Percentiles rank a stretch among this genome's conserved stretches.
Evolutionary conservation across 2,329 filamentous ascomycete genomes (phyloP).

Genomic region (Pyrenochaeta sp.): DNA sequence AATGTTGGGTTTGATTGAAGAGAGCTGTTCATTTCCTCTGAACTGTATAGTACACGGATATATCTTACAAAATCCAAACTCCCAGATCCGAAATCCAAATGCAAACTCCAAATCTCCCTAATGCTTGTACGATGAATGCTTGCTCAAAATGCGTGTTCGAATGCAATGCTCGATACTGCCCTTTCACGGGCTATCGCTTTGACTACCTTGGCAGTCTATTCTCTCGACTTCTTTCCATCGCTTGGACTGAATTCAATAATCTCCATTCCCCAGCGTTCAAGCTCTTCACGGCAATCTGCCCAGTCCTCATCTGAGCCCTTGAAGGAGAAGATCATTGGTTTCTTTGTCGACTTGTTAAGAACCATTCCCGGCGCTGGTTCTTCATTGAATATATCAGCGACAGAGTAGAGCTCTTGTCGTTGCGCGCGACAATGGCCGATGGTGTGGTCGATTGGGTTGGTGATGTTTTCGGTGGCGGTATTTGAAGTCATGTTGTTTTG

Average conservation of each 20-base stretch:
- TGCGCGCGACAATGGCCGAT: conserved; percentile 17
- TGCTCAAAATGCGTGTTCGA: no score
- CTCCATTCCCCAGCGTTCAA: conserved; percentile 15
- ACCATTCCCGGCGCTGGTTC: not conserved
- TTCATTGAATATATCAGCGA: not conserved
- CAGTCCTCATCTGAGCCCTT: conserved; percentile 7
- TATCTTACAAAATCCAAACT: no score
- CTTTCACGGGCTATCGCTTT: not conserved
- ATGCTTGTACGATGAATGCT: no score
- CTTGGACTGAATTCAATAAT: not conserved
- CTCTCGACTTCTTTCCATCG: not conserved
- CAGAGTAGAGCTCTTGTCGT: conserved; percentile 13
- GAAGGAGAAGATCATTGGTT: not conserved
- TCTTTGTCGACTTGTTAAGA: not conserved
- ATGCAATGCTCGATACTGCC: not conserved
- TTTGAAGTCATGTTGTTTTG: not conserved
- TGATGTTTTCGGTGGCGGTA: conserved; percentile 4
- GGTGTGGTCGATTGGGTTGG: conserved; percentile 12
- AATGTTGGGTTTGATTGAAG: no score
- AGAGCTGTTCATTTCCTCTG: no score
- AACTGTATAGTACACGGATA: no score
- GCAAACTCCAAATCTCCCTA: no score
- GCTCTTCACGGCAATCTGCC: conserved; percentile 10
- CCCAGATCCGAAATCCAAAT: no score
- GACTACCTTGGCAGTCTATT: not conserved